Conservation (phyloP, 208 protist genomes). For the Acanthamoeba culbertsoni region DNA sequence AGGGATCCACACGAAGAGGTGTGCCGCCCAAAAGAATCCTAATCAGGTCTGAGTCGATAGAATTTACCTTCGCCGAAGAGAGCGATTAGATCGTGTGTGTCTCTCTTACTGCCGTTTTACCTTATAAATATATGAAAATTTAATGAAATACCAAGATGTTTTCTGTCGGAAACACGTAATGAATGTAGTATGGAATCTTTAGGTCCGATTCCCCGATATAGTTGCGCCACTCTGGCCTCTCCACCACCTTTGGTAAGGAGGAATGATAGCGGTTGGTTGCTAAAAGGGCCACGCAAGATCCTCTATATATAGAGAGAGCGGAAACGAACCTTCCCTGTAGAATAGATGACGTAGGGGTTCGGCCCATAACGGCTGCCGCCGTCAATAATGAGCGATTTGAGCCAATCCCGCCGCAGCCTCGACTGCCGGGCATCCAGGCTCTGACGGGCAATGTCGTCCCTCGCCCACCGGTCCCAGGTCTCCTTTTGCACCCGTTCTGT, state of each 20-base stretch:
- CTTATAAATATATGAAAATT: neutral
- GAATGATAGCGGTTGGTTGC: neutral
- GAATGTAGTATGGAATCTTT: slow-evolving; percentile 42
- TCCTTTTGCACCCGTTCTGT: slow-evolving; percentile 6
- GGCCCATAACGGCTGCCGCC: neutral
- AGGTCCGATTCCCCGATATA: slow-evolving; percentile 48
- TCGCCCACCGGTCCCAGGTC: neutral
- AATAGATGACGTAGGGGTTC: neutral
- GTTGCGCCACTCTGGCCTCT: neutral
- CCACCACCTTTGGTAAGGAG: neutral
- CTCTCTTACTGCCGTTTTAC: too few relatives aligned
- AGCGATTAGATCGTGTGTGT: neutral
- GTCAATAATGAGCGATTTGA: slow-evolving; percentile 4
- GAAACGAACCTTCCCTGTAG: neutral
- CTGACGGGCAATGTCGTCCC: neutral
- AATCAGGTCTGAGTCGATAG: slow-evolving; percentile 31
- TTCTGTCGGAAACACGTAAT: neutral
- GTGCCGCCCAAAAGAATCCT: neutral
- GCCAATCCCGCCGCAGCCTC: neutral
- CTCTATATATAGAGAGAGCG: neutral
- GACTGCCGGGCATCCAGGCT: neutral
- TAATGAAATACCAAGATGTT: neutral
- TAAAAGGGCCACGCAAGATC: neutral
- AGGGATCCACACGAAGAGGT: neutral
- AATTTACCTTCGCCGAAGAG: neutral